Evolutionary conservation across 2,329 filamentous ascomycete genomes (phyloP).

Genomic region (Graphilbum fragrans): DNA sequence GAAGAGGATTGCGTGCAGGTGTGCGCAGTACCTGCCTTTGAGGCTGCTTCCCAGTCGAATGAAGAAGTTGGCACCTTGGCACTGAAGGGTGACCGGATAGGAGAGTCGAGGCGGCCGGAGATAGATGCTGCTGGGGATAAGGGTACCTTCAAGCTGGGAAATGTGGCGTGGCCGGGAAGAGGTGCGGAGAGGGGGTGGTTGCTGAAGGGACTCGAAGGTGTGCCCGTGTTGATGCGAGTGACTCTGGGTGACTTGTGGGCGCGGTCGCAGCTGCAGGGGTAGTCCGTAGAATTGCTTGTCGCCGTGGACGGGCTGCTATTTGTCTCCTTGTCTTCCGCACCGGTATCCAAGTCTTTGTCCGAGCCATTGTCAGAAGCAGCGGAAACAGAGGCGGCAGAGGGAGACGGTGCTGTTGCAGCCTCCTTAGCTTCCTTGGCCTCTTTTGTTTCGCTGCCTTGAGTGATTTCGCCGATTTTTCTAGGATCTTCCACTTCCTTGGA

Average conservation of each 20-base stretch:
- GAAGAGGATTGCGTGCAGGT: conserved; percentile 9
- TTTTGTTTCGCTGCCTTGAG: background rate
- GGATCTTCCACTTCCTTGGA: background rate
- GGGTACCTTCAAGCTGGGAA: conserved; percentile 63
- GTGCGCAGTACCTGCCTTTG: conserved; percentile 35
- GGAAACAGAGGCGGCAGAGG: no score
- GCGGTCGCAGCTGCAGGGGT: conserved; percentile 43
- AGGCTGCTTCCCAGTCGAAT: conserved; percentile 66
- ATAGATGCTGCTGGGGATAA: conserved; percentile 59
- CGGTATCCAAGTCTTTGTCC: no score
- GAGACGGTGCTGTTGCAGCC: no score
- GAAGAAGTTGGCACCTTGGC: conserved; percentile 54
- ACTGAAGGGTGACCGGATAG: conserved; percentile 65
- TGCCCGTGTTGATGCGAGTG: conserved; percentile 21
- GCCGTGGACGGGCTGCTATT: conserved; percentile 42
- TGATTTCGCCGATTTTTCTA: background rate
- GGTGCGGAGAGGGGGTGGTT: conserved; percentile 46
- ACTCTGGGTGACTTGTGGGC: conserved; percentile 35
- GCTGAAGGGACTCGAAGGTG: conserved; percentile 38
- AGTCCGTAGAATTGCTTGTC: conserved; percentile 38
- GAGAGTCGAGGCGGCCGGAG: conserved; percentile 42
- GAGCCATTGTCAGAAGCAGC: no score
- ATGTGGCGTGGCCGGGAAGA: conserved; percentile 45
- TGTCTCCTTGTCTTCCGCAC: no score
- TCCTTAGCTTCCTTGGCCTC: no score